Conservation (phyloP, 169 alveolate genomes). For the Theileria parva region DNA sequence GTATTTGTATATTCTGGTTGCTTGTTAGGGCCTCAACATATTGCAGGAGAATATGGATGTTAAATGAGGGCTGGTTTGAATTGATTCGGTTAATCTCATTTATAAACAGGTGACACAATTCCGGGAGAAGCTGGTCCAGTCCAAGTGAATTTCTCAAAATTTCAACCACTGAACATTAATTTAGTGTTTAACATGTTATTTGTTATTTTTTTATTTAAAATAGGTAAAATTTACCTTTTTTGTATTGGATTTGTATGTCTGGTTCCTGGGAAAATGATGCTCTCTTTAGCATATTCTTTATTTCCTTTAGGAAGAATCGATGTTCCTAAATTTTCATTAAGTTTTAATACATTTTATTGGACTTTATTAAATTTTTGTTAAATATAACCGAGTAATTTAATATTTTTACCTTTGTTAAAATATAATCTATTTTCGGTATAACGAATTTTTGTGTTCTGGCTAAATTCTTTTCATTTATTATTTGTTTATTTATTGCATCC, state of each 20-base stretch:
- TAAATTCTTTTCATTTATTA: slow-evolving; percentile 23
- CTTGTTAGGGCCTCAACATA: slow-evolving; percentile 59
- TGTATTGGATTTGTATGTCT: slow-evolving; percentile 48
- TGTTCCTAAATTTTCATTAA: slow-evolving; percentile 42
- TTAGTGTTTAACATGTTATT: no score
- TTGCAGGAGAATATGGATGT: slow-evolving; percentile 24
- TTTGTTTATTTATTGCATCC: slow-evolving; percentile 43
- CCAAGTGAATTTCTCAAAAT: slow-evolving; percentile 56
- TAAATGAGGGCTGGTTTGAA: slow-evolving; percentile 19
- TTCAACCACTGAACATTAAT: slow-evolving; percentile 15
- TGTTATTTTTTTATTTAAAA: background rate
- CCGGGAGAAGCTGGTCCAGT: slow-evolving; percentile 67
- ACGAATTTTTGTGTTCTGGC: slow-evolving; percentile 1
- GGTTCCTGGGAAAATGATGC: slow-evolving; percentile 57
- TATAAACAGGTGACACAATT: slow-evolving; percentile 44
- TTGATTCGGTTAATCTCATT: slow-evolving; percentile 35
- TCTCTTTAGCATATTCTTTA: slow-evolving; percentile 50
- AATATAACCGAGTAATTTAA: background rate
- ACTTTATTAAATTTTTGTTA: background rate
- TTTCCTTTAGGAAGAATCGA: slow-evolving; percentile 62
- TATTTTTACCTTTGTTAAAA: slow-evolving; percentile 53
- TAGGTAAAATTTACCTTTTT: slow-evolving; percentile 21
- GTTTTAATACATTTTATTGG: no score
- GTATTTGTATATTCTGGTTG: slow-evolving; percentile 55
- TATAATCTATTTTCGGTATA: slow-evolving; percentile 57